Base-by-base conservation (phyloP, 306 rosid genomes). In the Quercus engelmannii region DNA sequence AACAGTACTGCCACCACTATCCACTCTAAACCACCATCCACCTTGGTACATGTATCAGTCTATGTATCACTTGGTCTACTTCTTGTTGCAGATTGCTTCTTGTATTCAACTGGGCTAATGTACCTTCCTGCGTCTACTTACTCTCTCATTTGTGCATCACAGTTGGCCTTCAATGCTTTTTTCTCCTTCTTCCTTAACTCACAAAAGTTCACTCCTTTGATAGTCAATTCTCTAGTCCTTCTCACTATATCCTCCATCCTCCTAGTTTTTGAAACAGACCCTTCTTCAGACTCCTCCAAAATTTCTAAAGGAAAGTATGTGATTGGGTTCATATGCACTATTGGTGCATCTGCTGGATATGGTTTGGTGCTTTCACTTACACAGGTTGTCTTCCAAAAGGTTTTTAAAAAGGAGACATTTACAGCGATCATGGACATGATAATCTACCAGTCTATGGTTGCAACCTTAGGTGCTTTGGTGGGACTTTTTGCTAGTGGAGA, bases 101-200 rank as follows among this genome's bases (percentile, higher is more conserved):
- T 89, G 33, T 87, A 74, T 33, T 78, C 93, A 9, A n/a, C 81
- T 5, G 93, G 93, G 2, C 84, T 87, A 0, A 21, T 51, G 71
- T 79, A 88, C 81, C 90, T 90, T 79, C 89, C 89, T 10, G 90
- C 85, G 10, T 90, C 92, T 19, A 86, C 90, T 13, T 86, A 65
- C 82, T 81, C 92, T 13, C 88, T 88, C 56, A 74, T 89, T 26
- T 78, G 84, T 55, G 72, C 90, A 55, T 90, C 90, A 3, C 92
- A 85, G 54, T 72, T 85, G 74, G 88, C 89, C 59, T 88, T 88
- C 86, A 91, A 80, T 69, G 92, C 91, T 8, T 26, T 88, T 46
- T 91, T 91, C 84, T 89, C 93, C 31, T 87, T 74, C 86, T 76
- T 89, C 80, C 86, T 91, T 51, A 91, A 87, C 51, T 76, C 87